Evolutionary conservation across 2,329 filamentous ascomycete genomes (phyloP).

Genomic region (Alternaria arborescens): DNA sequence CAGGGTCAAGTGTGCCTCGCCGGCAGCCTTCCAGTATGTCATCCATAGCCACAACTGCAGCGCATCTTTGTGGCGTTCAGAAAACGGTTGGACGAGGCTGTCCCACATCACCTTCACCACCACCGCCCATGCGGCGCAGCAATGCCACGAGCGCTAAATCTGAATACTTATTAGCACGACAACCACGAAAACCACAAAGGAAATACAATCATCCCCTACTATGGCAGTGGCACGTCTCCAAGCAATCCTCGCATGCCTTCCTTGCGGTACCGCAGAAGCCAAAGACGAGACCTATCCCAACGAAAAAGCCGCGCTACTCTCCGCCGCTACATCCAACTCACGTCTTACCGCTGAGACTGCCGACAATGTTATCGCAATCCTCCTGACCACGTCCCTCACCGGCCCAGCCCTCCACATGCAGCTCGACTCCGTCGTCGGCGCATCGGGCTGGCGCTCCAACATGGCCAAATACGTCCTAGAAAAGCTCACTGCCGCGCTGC

Average conservation of each 20-base stretch:
- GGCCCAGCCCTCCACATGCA: constrained; percentile 25
- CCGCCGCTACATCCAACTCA: neutral
- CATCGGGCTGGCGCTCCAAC: constrained; percentile 42
- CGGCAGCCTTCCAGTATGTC: neutral
- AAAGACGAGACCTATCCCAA: neutral
- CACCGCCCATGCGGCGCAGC: constrained; percentile 12
- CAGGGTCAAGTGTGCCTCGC: neutral
- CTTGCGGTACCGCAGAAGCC: constrained; percentile 9
- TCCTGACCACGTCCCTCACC: constrained; percentile 28
- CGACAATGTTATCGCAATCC: constrained; percentile 26
- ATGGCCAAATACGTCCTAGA: constrained; percentile 41
- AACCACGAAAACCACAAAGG: neutral
- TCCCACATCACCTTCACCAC: neutral
- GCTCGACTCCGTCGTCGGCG: constrained; percentile 36
- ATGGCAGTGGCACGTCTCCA: constrained; percentile 21
- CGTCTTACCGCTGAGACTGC: constrained; percentile 25
- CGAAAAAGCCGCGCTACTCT: constrained; percentile 26
- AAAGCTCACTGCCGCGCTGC: constrained; percentile 36
- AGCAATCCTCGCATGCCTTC: constrained; percentile 23
- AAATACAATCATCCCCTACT: neutral
- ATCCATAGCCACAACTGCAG: neutral
- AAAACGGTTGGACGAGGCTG: constrained; percentile 2
- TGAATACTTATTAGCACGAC: constrained; percentile 5
- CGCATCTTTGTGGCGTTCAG: constrained; percentile 1
- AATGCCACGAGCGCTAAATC: constrained; percentile 12